Evolutionary conservation across 2,329 filamentous ascomycete species (phyloP), one percentile per base, ranked within the genome.

Genomic region (Zasmidium citrigriseum): DNA sequence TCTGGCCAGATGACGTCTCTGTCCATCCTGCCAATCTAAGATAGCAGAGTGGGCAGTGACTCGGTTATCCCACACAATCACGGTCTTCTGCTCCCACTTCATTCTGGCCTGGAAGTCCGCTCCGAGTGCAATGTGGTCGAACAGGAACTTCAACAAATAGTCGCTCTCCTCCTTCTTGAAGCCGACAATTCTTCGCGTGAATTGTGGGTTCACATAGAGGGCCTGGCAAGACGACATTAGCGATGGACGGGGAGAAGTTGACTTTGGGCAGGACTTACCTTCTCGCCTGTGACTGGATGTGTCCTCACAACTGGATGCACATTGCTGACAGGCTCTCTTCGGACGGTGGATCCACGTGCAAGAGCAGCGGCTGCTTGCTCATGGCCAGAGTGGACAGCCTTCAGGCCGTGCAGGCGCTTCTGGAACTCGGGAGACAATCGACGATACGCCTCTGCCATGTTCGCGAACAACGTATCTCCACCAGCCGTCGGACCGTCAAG

Each of bases 81-180:
- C 63, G 4, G 54, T 68, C 4, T 61, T 58, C 34, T 57, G 56
- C 50, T 68, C 64, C 61, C 63, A 67, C 46, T 64, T 64, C 50
- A 96, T 82, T 22, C 89, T 83, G 4, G 82, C 82, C 66, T 93
- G 89, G 72, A 91, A 85, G 69, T 92, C 89, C 51, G 87, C 85
- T 20, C 87, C 87, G 44, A 84, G 82, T 0, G 86, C 87, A 53
- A 91, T 85, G 68, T 92, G 89, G 68, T 91, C 84, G 71, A 87
- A 91, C 16, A 93, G 75, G 77, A 92, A 92, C 68, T 90, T 90
- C 58, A 93, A 80, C 10, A 93, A 78, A 49, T 82, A 82, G 63
- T 96, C 91, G 1, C 87, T 91, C 71, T 96, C 92, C 70, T 96
- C 91, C 71, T 91, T 90, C 77, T 96, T 96, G 69, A 88, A 84